These are phyloP conservation scores for Fomitopsis betulina DNA, from an alignment of 1,284 basidiomycete genomes.

Conservation along the genomic window DNA sequence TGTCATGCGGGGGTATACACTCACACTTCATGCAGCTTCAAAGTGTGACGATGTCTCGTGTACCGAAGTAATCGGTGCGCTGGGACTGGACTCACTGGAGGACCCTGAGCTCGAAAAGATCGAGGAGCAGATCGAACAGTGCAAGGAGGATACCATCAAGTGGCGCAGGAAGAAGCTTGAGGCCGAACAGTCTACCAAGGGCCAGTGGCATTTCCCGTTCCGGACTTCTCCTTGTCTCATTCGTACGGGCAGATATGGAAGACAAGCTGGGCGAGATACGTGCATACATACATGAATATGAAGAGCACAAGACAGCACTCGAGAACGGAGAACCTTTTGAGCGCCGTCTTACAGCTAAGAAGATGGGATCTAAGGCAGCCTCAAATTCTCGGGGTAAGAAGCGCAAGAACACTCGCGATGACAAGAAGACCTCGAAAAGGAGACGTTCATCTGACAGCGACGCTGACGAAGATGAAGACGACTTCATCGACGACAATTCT, in stretches of 20 bases:
- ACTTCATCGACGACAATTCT: constrained; percentile 21
- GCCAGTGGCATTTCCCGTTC: constrained; percentile 23
- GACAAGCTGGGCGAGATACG: constrained; percentile 37
- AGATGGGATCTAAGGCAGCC: constrained; percentile 17
- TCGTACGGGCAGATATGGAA: constrained; percentile 30
- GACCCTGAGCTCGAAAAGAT: constrained; percentile 48
- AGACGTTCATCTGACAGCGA: constrained; percentile 23
- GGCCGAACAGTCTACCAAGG: constrained; percentile 37
- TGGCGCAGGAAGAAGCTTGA: constrained; percentile 39
- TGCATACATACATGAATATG: constrained; percentile 35
- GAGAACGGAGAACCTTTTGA: constrained; percentile 40
- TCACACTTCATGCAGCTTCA: constrained; percentile 33
- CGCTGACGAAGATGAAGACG: constrained; percentile 23
- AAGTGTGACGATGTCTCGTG: constrained; percentile 66
- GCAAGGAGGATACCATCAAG: constrained; percentile 32
- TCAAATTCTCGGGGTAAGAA: constrained; percentile 33
- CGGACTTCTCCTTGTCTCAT: background rate
- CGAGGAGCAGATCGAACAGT: constrained; percentile 39
- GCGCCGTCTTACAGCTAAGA: constrained; percentile 35
- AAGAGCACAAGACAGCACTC: constrained; percentile 44
- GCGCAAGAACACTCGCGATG: constrained; percentile 40
- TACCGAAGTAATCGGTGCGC: constrained; percentile 47
- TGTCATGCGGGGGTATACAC: background rate
- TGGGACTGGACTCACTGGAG: constrained; percentile 44
- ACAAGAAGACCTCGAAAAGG: constrained; percentile 35